Conservation (phyloP, 1,284 basidiomycete species). For the Taiwanofungus camphoratus region DNA sequence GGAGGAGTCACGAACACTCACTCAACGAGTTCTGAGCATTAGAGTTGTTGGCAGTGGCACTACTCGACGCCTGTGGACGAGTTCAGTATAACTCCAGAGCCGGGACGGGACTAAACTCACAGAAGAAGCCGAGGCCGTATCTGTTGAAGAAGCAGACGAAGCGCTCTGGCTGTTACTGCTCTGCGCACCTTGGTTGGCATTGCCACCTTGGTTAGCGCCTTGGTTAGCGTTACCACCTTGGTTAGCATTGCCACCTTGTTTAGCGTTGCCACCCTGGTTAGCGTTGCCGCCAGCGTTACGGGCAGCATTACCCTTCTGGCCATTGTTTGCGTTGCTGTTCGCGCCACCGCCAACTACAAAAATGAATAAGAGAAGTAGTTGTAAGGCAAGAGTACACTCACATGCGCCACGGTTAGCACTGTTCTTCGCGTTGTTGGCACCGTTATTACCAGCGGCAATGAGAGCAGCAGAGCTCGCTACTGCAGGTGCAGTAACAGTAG, state of each 20-base stretch:
- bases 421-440: background rate
- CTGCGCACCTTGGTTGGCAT: too few relatives aligned
- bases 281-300: constrained; percentile 12
- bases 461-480: background rate
- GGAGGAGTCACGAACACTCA: constrained; percentile 8
- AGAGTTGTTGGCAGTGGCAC: constrained; percentile 2
- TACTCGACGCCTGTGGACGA: too few relatives aligned
- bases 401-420: constrained; percentile 2
- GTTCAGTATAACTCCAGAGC: too few relatives aligned
- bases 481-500: background rate
- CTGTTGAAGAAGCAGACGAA: background rate
- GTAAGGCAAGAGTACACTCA: too few relatives aligned
- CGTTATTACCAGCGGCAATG: too few relatives aligned
- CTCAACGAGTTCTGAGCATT: constrained; percentile 25
- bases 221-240: constrained; percentile 7
- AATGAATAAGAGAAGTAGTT: too few relatives aligned
- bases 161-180: too few relatives aligned
- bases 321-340: too few relatives aligned
- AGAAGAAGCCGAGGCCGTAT: too few relatives aligned
- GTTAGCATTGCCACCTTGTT: constrained; percentile 11
- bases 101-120: too few relatives aligned
- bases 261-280: constrained; percentile 13
- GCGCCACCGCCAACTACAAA: too few relatives aligned
- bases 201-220: background rate
- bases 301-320: too few relatives aligned